phyloP scores from a whole-genome alignment of 2,329 filamentous ascomycete species.

The Phyllosticta citribraziliensis region DNA sequence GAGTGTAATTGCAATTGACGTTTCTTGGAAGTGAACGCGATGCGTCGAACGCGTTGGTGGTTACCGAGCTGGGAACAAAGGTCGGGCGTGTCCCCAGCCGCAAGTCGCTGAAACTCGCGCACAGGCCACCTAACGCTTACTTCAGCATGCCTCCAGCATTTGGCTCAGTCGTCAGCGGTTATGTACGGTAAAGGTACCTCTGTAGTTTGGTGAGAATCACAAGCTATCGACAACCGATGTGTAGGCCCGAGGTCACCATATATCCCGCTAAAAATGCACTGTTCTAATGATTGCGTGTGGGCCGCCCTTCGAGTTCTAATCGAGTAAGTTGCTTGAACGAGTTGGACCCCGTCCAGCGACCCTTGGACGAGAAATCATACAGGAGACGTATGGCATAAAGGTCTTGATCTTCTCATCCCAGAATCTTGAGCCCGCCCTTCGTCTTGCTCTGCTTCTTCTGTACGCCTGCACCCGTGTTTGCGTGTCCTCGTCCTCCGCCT shows the following conservation, averaged over 20 bases:
- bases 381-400: not conserved
- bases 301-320: too few species aligned
- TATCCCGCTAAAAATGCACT: too few species aligned
- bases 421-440: constrained; percentile 25
- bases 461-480: constrained; percentile 29
- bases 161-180: too few species aligned
- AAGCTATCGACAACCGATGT: not conserved
- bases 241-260: not conserved
- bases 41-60: constrained; percentile 3
- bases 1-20: not conserved
- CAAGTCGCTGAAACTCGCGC: constrained; percentile 7
- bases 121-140: not conserved
- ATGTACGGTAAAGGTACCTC: too few species aligned
- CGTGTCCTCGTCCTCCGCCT: constrained; percentile 19
- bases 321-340: too few species aligned
- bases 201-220: too few species aligned
- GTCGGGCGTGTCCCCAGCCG: not conserved
- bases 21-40: not conserved
- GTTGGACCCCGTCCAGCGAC: too few species aligned
- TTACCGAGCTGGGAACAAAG: not conserved
- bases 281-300: too few species aligned
- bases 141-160: not conserved
- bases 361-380: not conserved
- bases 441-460: constrained; percentile 32
- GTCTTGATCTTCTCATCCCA: constrained; percentile 19